phyloP scores from a whole-genome alignment of 2,329 filamentous ascomycete genomes.

The Geoglossum cookeanum region DNA sequence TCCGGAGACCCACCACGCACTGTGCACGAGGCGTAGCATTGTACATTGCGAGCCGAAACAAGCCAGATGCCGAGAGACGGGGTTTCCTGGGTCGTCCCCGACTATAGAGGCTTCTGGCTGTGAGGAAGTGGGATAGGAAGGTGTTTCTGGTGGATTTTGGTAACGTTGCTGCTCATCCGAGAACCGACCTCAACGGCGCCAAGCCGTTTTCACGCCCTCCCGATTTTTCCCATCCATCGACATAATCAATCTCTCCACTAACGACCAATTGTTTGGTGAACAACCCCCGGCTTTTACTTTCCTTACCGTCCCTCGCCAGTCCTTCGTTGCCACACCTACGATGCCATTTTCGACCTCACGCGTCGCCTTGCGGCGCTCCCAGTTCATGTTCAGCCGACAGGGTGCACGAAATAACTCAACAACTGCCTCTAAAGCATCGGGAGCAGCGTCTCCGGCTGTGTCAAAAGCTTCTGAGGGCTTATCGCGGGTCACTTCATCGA shows the following conservation, averaged over 20 bases:
- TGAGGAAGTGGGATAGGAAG: not conserved
- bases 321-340: conserved; percentile 2
- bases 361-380: conserved; percentile 25
- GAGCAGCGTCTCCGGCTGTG: conserved; percentile 20
- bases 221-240: not conserved
- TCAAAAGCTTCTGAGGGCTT: conserved; percentile 66
- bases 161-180: not conserved
- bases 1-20: too few species aligned
- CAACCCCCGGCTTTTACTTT: conserved; percentile 1
- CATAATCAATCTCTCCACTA: not conserved
- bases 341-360: conserved; percentile 30
- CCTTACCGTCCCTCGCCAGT: not conserved
- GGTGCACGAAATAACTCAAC: conserved; percentile 30
- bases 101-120: not conserved
- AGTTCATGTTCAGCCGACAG: conserved; percentile 22
- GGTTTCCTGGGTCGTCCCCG: not conserved
- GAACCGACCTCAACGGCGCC: not conserved
- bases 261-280: not conserved
- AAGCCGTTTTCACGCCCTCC: not conserved
- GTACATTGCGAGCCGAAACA: too few species aligned
- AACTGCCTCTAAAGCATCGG: conserved; percentile 25
- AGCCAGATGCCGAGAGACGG: too few species aligned
- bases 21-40: too few species aligned
- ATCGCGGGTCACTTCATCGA: conserved; percentile 60
- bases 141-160: not conserved